Conservation (phyloP, 2,329 filamentous ascomycete genomes). For the Epichloe scottii region DNA sequence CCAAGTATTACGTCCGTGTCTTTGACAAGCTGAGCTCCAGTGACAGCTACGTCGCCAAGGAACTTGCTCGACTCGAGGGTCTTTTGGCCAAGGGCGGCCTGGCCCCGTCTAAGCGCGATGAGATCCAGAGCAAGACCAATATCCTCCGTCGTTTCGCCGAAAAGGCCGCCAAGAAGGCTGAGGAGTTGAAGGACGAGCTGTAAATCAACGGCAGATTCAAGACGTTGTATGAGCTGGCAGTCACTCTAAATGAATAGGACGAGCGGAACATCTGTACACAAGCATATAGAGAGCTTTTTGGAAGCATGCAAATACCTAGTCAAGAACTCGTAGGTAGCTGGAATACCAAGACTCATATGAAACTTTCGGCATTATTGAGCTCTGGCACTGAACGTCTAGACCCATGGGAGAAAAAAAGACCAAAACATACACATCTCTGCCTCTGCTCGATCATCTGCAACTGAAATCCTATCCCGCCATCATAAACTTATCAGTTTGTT, state of each 20-base stretch:
- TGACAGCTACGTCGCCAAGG: slow-evolving; percentile 71
- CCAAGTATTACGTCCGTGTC: slow-evolving; percentile 87
- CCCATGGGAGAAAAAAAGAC: not conserved
- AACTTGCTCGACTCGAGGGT: slow-evolving; percentile 66
- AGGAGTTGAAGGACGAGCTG: slow-evolving; percentile 37
- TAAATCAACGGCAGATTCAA: slow-evolving; percentile 16
- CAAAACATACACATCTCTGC: not conserved
- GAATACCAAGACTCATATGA: not conserved
- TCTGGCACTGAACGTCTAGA: too few relatives aligned
- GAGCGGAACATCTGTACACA: not conserved
- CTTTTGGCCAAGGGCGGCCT: slow-evolving; percentile 80
- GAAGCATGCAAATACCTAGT: not conserved
- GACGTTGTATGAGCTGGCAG: not conserved
- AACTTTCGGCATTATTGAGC: too few relatives aligned
- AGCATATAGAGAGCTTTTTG: not conserved
- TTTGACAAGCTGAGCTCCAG: slow-evolving; percentile 74
- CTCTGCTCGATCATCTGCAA: not conserved
- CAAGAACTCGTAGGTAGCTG: not conserved
- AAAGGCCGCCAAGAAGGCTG: slow-evolving; percentile 39
- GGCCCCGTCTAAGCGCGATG: slow-evolving; percentile 75
- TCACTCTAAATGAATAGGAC: not conserved
- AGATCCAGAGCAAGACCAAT: slow-evolving; percentile 76
- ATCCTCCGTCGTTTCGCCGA: slow-evolving; percentile 68
- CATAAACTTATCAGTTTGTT: not conserved
- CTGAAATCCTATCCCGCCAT: not conserved